Evolutionary conservation across 2,329 filamentous ascomycete species (phyloP).

Genomic region (Bipolaris victoriae): DNA sequence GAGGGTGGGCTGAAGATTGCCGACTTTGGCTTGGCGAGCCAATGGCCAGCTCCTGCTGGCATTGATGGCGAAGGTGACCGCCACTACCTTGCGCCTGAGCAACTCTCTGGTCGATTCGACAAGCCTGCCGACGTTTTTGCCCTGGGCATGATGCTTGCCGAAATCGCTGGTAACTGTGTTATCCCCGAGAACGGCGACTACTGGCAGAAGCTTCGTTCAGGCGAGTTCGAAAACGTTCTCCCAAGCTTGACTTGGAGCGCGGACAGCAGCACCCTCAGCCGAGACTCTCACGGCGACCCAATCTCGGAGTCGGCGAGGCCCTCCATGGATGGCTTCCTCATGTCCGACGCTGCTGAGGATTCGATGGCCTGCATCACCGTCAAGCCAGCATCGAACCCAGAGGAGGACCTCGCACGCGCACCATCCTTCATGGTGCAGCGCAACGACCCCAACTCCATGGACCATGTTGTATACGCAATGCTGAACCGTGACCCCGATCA

Average conservation of each 20-base stretch:
- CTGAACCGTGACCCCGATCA: conserved; percentile 74
- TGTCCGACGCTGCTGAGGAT: conserved; percentile 48
- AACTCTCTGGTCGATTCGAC: conserved; percentile 83
- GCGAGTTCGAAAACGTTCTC: conserved; percentile 81
- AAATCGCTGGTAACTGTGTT: conserved; percentile 91
- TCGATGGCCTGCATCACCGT: conserved; percentile 49
- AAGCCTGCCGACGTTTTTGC: conserved; percentile 94
- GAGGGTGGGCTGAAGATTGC: conserved; percentile 84
- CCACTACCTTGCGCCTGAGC: conserved; percentile 94
- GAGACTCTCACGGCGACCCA: conserved; percentile 67
- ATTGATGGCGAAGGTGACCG: conserved; percentile 94
- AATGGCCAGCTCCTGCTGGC: conserved; percentile 75
- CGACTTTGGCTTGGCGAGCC: conserved; percentile 82
- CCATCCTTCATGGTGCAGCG: conserved; percentile 89
- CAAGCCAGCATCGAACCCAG: conserved; percentile 32
- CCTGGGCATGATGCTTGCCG: conserved; percentile 90
- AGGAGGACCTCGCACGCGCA: conserved; percentile 67
- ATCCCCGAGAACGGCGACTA: conserved; percentile 90
- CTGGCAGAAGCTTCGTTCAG: conserved; percentile 88
- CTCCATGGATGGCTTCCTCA: conserved; percentile 34
- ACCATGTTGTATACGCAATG: conserved; percentile 86
- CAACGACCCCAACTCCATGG: conserved; percentile 74
- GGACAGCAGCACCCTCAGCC: conserved; percentile 68
- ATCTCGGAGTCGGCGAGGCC: conserved; percentile 28
- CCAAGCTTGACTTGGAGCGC: conserved; percentile 84